phyloP scores from a whole-genome alignment of 768 basidiomycete genomes.

The Ramaria rubella region DNA sequence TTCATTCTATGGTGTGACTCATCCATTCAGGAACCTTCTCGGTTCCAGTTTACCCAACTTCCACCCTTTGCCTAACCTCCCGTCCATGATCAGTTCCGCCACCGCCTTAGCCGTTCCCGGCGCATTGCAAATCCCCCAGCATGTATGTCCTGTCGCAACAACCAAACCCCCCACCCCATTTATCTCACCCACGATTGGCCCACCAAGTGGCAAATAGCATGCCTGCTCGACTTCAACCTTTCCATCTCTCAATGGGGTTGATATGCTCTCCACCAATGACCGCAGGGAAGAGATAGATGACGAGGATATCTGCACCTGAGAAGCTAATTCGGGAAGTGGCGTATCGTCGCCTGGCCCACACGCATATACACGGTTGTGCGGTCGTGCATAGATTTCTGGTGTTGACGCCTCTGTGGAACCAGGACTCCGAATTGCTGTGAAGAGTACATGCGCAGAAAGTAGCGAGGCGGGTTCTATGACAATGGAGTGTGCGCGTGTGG shows the following conservation, averaged over 20 bases:
- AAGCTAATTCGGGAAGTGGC: constrained; percentile 60
- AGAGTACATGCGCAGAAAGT: constrained; percentile 73
- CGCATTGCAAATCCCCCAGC: constrained; percentile 78
- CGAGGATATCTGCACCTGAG: constrained; percentile 58
- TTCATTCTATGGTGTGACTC: not conserved
- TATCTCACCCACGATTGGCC: constrained; percentile 69
- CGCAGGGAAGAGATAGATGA: constrained; percentile 49
- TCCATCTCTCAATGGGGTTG: constrained; percentile 48
- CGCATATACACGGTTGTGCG: constrained; percentile 62
- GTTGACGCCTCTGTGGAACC: constrained; percentile 28
- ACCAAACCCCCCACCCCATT: constrained; percentile 50
- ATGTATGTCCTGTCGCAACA: constrained; percentile 73
- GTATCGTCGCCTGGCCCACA: constrained; percentile 77
- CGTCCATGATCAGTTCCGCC: constrained; percentile 64
- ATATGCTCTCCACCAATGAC: constrained; percentile 55
- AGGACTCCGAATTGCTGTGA: constrained; percentile 61
- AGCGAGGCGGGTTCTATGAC: constrained; percentile 39
- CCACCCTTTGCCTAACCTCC: constrained; percentile 23
- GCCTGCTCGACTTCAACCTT: constrained; percentile 53
- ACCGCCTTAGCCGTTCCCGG: constrained; percentile 77
- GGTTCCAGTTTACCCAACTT: constrained; percentile 1
- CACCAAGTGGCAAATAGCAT: constrained; percentile 72
- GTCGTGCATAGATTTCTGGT: constrained; percentile 70
- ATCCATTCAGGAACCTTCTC: not conserved
- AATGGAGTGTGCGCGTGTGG: constrained; percentile 68